Evolutionary conservation across 257 asterid species (phyloP), one percentile per base, ranked within the genome.

Genomic region (Primulina huaijiensis): DNA sequence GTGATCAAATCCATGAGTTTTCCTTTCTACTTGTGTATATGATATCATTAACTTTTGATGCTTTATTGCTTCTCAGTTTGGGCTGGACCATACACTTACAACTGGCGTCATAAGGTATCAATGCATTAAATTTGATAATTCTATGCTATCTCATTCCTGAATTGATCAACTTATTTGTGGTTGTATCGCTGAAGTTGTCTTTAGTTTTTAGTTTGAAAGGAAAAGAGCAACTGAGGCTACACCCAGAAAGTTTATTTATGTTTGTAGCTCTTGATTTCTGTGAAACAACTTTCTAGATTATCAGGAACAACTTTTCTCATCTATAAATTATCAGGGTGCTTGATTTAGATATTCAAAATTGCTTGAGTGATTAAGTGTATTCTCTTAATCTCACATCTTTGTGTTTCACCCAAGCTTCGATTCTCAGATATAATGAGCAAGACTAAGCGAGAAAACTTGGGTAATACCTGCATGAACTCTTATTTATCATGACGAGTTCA

Each of bases 81-180:
- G 99, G 72, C 96, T 94, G 75, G 97, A 94, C 76, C 99, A 94
- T 72, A 91, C 99, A 6, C 97, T 94, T 65, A 94, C 99, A 63
- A 94, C 99, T 50, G 99, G 99, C 71, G 99, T 94, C 72, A 94
- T 94, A 88, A 94, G 99, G 99, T 94, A 83, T 53, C 17, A 57
- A 37, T n/a, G 12, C 52, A 57, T 72, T 52, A 53, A 43, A 68
- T 74, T 68, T 67, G 17, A 27, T 65, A 67, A 67, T 70, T 74
- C 70, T 8, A 43, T 6, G 6, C 5, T 9, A 4, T 43, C 53
- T 12, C 12, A 12, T 43, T 43, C 17, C 53, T 43, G 53, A 43
- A 10, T 12, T 43, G 53, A 43, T 20, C 12, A 58, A 67, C 40
- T 31, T 46, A 23, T 60, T 25, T 33, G 58, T 71, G 53, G 6